A percentile compares a stretch with the other conserved stretches of the same genome.
These are phyloP conservation scores for Microglena sp. DNA, from an alignment of 139 green algal genomes.

Conservation along the genomic window DNA sequence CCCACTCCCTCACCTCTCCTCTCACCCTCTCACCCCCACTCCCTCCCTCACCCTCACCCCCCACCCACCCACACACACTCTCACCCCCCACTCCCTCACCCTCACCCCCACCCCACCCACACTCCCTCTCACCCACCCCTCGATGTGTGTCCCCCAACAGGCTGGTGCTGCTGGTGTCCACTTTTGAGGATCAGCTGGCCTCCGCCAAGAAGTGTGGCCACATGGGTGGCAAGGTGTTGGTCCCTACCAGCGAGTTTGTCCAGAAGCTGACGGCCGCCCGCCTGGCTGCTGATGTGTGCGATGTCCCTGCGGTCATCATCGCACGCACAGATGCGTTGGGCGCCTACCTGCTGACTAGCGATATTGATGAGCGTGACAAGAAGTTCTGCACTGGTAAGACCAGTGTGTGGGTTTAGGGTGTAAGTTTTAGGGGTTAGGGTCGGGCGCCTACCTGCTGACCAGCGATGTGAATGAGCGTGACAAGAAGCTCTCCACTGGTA, in stretches of 20 bases:
- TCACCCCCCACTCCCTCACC: no score
- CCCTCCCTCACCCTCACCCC: no score
- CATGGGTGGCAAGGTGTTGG: conserved; percentile 72
- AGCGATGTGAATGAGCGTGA: conserved; percentile 70
- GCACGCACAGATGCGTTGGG: conserved; percentile 57
- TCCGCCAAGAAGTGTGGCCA: conserved; percentile 66
- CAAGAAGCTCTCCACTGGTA: conserved; percentile 66
- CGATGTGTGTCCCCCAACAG: no score
- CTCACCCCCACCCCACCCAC: no score
- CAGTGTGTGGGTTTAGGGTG: not conserved
- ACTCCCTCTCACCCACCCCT: no score
- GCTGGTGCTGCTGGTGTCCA: conserved; percentile 65
- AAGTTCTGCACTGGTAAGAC: conserved; percentile 62
- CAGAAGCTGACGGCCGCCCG: conserved; percentile 67
- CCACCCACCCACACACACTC: no score
- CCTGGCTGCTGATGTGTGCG: conserved; percentile 66
- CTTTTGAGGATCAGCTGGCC: conserved; percentile 63
- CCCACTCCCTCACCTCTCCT: no score
- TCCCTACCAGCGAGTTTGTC: conserved; percentile 60
- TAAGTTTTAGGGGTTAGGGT: no score
- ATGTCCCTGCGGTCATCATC: conserved; percentile 64
- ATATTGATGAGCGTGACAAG: conserved; percentile 70
- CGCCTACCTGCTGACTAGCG: conserved; percentile 73
- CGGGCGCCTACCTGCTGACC: conserved; percentile 75
- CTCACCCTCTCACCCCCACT: no score